Evolutionary conservation across 202 grass and related monocot species (phyloP), one percentile per base, ranked within the genome.

Genomic region (Carex arenaria): DNA sequence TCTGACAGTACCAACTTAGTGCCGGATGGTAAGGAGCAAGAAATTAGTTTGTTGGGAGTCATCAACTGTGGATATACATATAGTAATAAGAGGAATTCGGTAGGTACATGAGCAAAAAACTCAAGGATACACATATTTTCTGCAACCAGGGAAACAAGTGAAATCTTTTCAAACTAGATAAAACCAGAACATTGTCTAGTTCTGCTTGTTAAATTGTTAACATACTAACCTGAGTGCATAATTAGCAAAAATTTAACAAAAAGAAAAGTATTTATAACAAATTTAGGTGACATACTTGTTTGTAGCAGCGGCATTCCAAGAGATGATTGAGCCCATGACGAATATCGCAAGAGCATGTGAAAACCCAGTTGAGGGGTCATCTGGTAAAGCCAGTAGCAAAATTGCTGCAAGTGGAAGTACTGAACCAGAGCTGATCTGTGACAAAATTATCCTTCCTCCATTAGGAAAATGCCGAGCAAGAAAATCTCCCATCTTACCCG

Each of bases 261-360:
- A n/a, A 74, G 34, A 36, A 84, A 65, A 65, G 32, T 47, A 47
- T 47, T 47, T 6, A 42, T 42, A 47, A 47, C 43, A 88, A 71
- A 30, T 54, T 8, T 32, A 38, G 42, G 61, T 45, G 34, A 64
- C 84, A 64, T 89, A 95, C 88, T 87, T 84, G 86, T 95, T 95
- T 28, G 93, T 95, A 23, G 90, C 88, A 20, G 93, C 81, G 0
- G 54, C 84, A 59, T 90, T 88, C 93, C 88, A 95, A 54, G 88
- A 95, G 74, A 88, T 90, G 69, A 83, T 80, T 3, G 90, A 53
- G 43, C 93, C 88, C 86, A 88, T 89, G 79, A 95, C 18, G 85
- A 95, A 92, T 1, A 95, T 78, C 7, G 85, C 82, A 10, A 82
- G 1, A 28, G 72, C 88, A 14, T 95, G 72, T 54, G 42, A 30